Percentiles rank a stretch among this genome's conserved stretches.
phyloP scores from a whole-genome alignment of 176 grass and related monocot genomes.

The Aegilops longissima region DNA sequence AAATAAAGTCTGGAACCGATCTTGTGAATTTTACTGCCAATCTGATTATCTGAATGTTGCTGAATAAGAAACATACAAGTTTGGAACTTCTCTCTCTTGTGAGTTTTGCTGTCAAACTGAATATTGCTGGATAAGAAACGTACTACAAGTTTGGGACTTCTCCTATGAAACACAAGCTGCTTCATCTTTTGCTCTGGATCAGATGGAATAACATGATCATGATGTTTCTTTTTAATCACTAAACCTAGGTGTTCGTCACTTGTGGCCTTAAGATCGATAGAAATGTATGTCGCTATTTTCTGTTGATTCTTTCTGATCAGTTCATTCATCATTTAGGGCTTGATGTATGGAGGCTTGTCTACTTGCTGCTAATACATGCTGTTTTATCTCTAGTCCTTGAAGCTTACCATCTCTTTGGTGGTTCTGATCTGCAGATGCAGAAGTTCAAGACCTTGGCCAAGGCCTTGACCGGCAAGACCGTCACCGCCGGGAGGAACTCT shows the following conservation, averaged over 20 bases:
- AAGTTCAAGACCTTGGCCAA: constrained; percentile 3
- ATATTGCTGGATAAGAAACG: too few species aligned
- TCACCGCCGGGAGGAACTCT: neutral
- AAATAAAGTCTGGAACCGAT: neutral
- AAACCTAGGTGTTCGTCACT: neutral
- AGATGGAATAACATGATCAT: neutral
- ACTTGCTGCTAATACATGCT: neutral
- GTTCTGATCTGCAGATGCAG: neutral
- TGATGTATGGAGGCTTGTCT: neutral
- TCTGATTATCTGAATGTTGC: neutral
- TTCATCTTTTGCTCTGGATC: neutral
- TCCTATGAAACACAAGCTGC: neutral
- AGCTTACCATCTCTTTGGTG: neutral
- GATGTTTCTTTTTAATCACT: neutral
- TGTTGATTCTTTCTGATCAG: too few species aligned
- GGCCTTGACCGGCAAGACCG: neutral
- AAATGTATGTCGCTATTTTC: too few species aligned
- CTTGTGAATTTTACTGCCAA: neutral
- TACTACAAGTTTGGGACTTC: too few species aligned
- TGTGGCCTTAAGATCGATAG: neutral
- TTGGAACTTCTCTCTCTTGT: too few species aligned
- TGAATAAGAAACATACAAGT: too few species aligned
- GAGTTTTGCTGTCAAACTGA: too few species aligned
- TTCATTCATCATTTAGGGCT: too few species aligned
- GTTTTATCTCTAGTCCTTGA: neutral